Conservation (phyloP, 1,284 basidiomycete genomes). For the Amylostereum areolatum region DNA sequence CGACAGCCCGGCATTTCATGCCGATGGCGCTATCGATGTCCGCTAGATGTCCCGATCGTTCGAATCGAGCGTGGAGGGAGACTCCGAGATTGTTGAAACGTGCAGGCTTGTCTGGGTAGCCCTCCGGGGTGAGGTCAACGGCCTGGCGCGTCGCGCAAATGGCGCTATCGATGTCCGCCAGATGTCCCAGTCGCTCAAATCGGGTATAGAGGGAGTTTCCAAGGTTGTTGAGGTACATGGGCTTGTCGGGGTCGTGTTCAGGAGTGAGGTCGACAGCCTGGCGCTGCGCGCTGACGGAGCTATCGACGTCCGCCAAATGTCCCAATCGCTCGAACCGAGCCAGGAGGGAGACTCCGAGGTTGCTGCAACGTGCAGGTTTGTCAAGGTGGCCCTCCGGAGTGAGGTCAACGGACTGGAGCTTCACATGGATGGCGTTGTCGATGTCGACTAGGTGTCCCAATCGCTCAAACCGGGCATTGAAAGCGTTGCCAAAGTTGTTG, state of each 20-base stretch:
- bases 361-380: background rate
- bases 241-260: conserved; percentile 2
- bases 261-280: background rate
- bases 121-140: background rate
- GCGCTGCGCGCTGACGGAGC: background rate
- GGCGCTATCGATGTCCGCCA: conserved; percentile 21
- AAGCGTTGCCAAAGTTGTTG: too few species aligned
- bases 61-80: background rate
- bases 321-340: background rate
- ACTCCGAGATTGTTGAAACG: background rate
- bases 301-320: background rate
- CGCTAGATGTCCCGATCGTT: background rate
- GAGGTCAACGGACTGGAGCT: background rate
- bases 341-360: background rate
- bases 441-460: background rate
- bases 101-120: background rate
- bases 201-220: conserved; percentile 22
- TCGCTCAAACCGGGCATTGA: too few species aligned
- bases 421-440: background rate
- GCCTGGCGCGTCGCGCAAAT: background rate
- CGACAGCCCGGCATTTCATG: background rate
- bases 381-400: background rate
- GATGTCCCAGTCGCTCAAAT: conserved; percentile 13
- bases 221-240: conserved; percentile 16
- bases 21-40: background rate